Percentiles rank a stretch among this genome's conserved stretches.
These are phyloP conservation scores for Novymonas esmeraldas DNA, from an alignment of 208 protist genomes.

Conservation along the genomic window DNA sequence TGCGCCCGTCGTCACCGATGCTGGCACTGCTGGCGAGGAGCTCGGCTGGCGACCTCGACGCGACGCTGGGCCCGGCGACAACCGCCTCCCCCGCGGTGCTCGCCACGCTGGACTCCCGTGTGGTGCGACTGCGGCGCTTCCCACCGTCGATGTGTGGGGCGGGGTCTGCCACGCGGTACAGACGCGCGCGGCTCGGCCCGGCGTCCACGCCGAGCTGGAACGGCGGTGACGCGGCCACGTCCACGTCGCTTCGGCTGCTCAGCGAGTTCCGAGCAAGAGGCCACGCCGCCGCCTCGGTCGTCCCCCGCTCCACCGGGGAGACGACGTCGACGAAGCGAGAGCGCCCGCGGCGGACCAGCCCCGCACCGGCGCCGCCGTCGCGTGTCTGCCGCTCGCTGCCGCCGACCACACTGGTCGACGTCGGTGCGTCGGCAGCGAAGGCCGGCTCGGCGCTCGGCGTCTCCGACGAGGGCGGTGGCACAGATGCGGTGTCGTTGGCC, in stretches of 20 bases:
- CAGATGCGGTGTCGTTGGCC: not conserved
- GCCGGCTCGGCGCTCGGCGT: no score
- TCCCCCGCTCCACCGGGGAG: not conserved
- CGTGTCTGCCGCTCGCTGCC: not conserved
- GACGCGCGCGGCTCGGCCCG: not conserved
- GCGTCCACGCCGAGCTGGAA: not conserved
- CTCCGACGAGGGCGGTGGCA: not conserved
- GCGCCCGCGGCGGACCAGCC: not conserved
- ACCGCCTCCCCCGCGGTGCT: not conserved
- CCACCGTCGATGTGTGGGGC: constrained; percentile 1
- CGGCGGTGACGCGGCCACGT: not conserved
- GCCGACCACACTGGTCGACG: not conserved
- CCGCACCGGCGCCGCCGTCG: not conserved
- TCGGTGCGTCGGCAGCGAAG: not conserved
- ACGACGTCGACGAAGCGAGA: not conserved
- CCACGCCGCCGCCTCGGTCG: no score
- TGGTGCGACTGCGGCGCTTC: not conserved
- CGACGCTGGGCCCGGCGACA: no score
- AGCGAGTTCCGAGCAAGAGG: no score
- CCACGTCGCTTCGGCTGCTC: no score
- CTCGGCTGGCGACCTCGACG: not conserved
- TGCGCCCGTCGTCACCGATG: not conserved
- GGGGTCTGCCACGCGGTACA: not conserved
- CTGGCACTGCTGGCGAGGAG: not conserved
- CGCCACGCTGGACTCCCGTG: not conserved